A percentile compares a stretch with the other conserved stretches of the same genome.
Conservation (phyloP, 352 stramenopile genomes). For the Phytopythium sindhum region DNA sequence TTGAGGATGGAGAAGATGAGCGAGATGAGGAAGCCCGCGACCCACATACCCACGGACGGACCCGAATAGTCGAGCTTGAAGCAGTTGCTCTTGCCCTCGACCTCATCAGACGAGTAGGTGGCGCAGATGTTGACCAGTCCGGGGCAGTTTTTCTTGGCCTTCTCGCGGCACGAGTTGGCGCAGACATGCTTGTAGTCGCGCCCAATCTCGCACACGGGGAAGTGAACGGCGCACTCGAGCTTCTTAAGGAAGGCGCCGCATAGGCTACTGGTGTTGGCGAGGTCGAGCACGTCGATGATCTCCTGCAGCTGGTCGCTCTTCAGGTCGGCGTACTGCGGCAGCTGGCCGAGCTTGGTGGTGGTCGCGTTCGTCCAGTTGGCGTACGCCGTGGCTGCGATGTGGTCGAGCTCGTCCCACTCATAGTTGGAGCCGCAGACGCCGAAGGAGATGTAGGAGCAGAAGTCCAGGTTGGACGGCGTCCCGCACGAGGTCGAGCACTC, state of each 20-base stretch:
- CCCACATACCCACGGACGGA: constrained; percentile 78
- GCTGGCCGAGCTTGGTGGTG: constrained; percentile 23
- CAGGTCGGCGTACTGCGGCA: constrained; percentile 52
- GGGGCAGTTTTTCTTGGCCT: constrained; percentile 57
- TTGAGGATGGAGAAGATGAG: constrained; percentile 88
- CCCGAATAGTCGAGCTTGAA: constrained; percentile 76
- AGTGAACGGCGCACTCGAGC: constrained; percentile 69
- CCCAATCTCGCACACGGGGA: constrained; percentile 81
- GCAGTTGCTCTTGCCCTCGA: constrained; percentile 75
- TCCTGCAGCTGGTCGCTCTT: constrained; percentile 30
- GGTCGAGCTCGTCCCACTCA: constrained; percentile 64
- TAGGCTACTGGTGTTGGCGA: constrained; percentile 56
- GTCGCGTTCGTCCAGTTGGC: constrained; percentile 50
- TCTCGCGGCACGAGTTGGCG: constrained; percentile 53
- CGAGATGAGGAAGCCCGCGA: constrained; percentile 83
- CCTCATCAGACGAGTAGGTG: constrained; percentile 29
- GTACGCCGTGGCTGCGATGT: constrained; percentile 34
- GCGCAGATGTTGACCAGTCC: constrained; percentile 58
- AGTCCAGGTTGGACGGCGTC: constrained; percentile 61
- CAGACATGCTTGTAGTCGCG: constrained; percentile 66
- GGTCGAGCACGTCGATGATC: constrained; percentile 43
- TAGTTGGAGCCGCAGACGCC: constrained; percentile 52
- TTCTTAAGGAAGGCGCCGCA: constrained; percentile 56
- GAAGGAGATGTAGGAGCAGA: constrained; percentile 82
- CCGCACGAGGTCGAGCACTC: constrained; percentile 78